Evolutionary conservation across 106 monocot species (phyloP).

Genomic region (Vanilla planifolia): DNA sequence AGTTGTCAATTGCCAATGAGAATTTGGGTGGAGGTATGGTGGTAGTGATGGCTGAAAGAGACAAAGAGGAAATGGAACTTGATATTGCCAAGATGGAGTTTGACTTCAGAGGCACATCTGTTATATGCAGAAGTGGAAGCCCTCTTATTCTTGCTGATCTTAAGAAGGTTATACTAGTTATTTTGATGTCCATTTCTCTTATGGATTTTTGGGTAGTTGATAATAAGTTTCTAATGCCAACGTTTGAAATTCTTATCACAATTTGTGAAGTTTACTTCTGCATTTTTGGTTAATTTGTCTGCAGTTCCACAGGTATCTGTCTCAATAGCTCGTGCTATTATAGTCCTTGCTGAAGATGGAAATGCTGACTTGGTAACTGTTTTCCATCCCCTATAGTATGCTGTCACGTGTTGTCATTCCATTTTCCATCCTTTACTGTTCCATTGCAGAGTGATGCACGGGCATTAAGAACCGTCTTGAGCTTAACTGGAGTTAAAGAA

Average conservation of each 20-base stretch:
- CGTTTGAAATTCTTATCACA: not conserved
- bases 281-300: not conserved
- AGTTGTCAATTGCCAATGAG: conserved; percentile 65
- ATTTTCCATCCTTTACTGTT: not conserved
- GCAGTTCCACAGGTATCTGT: conserved; percentile 47
- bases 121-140: conserved; percentile 78
- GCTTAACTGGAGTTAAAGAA: conserved; percentile 73
- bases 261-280: not conserved
- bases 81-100: conserved; percentile 80
- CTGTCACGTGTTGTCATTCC: not conserved
- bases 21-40: conserved; percentile 57
- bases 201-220: not conserved
- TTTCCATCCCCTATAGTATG: not conserved
- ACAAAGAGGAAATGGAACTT: conserved; percentile 74
- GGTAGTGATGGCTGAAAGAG: conserved; percentile 73
- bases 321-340: conserved; percentile 58
- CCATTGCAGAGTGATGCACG: conserved; percentile 62
- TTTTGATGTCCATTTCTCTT: not conserved
- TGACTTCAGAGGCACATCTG: conserved; percentile 62
- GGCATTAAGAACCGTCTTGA: conserved; percentile 60
- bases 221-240: not conserved
- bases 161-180: conserved; percentile 37
- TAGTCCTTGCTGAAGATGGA: conserved; percentile 72
- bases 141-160: conserved; percentile 66
- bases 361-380: conserved; percentile 58